Conservation (phyloP, 306 rosid genomes). For the Rosa chinensis region DNA sequence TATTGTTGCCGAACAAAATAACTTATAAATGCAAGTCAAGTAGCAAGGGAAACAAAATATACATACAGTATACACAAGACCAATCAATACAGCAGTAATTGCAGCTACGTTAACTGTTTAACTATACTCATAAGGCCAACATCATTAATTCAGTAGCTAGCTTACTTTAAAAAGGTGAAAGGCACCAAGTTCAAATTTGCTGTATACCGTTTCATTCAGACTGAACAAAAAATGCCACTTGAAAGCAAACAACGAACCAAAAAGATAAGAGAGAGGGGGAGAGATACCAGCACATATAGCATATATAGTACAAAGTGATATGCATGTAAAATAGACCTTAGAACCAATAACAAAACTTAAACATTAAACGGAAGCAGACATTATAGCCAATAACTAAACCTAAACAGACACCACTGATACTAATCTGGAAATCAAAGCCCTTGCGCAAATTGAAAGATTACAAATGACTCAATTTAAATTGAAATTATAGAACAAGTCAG, state of each 20-base stretch:
- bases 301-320: neutral
- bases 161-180: neutral
- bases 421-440: slow-evolving; percentile 51
- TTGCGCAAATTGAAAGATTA: slow-evolving; percentile 32
- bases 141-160: neutral
- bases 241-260: neutral
- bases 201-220: neutral
- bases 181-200: neutral
- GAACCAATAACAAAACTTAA: neutral
- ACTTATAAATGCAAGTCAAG: neutral
- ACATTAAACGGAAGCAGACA: no score
- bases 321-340: neutral
- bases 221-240: neutral
- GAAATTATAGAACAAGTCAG: neutral
- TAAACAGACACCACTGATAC: neutral
- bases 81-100: neutral
- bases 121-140: neutral
- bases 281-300: neutral
- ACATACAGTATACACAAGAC: no score
- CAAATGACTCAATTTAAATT: neutral
- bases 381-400: no score
- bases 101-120: neutral
- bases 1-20: neutral
- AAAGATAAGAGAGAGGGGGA: neutral
- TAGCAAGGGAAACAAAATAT: neutral